These are phyloP conservation scores for Neocallimastix lanati DNA, from an alignment of 192 early-diverging fungal species.

Conservation along the genomic window DNA sequence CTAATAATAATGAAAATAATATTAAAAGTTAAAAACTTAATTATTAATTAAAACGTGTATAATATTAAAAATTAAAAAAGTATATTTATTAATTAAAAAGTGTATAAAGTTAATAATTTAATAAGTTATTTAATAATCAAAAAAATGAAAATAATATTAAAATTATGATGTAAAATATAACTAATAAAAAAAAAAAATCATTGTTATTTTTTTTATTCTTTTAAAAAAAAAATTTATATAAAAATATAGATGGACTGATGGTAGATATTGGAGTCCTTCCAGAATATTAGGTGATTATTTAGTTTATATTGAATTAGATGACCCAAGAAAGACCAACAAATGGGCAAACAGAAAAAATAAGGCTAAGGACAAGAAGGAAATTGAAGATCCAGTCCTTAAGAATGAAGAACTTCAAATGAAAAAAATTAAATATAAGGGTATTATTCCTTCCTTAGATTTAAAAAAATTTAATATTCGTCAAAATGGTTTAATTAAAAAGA, in stretches of 20 bases:
- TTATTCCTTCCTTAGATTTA: neutral
- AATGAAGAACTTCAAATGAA: neutral
- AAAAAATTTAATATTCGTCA: neutral
- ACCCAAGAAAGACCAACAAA: neutral
- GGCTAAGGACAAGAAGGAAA: neutral
- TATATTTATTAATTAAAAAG: too few species aligned
- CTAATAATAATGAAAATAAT: too few species aligned
- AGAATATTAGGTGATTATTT: slow-evolving; percentile 64
- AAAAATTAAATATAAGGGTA: neutral
- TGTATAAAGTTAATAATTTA: too few species aligned
- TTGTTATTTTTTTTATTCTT: too few species aligned
- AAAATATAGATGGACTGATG: slow-evolving; percentile 49
- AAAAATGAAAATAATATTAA: too few species aligned
- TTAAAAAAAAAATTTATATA: too few species aligned
- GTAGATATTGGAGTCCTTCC: slow-evolving; percentile 63
- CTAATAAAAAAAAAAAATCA: too few species aligned
- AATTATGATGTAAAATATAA: too few species aligned
- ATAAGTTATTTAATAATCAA: too few species aligned
- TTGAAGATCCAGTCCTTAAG: neutral
- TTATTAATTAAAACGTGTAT: too few species aligned
- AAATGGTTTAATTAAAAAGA: neutral
- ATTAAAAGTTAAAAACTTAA: too few species aligned
- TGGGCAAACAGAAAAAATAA: neutral
- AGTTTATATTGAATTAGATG: slow-evolving; percentile 50
- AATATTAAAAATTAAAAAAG: too few species aligned